A percentile compares a stretch with the other conserved stretches of the same genome.
Evolutionary conservation across 805 yeast genomes (phyloP).

Genomic region (Saccharomycopsis fodiens): DNA sequence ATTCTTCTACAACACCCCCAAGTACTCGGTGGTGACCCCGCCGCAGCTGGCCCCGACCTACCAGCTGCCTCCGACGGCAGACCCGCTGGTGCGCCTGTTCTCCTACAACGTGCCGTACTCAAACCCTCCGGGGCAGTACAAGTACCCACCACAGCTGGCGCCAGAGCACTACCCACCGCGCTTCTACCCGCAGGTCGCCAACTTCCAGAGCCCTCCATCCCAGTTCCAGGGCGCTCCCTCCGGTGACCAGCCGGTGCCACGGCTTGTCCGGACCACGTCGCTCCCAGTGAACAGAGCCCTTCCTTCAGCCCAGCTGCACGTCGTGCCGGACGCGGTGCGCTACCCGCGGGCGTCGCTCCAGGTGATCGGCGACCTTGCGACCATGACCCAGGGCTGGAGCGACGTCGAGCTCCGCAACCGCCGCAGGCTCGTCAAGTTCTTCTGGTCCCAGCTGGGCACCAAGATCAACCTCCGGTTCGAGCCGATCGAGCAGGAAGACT

Average conservation of each 20-base stretch:
- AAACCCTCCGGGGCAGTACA: not conserved
- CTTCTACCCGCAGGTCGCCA: not conserved
- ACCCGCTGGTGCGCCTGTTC: not conserved
- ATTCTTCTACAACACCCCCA: not conserved
- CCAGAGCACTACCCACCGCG: not conserved
- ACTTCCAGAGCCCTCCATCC: not conserved
- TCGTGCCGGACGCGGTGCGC: not conserved
- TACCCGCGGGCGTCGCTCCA: constrained; percentile 10
- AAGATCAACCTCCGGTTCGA: constrained; percentile 30
- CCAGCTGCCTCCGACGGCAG: not conserved
- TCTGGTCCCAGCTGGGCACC: constrained; percentile 22
- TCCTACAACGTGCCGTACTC: not conserved
- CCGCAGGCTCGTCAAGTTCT: constrained; percentile 43
- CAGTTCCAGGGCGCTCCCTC: not conserved
- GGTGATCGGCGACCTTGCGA: constrained; percentile 9
- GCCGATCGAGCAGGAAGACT: constrained; percentile 31
- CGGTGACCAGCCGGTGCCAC: constrained; percentile 5
- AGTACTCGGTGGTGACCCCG: not conserved
- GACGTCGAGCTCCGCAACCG: constrained; percentile 33
- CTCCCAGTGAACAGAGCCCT: constrained; percentile 1
- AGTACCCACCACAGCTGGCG: not conserved
- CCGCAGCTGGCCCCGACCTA: not conserved
- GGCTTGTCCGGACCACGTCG: constrained; percentile 13
- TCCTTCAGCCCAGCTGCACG: not conserved
- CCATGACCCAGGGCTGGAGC: constrained; percentile 36